A percentile compares a stretch with the other conserved stretches of the same genome.
These are phyloP conservation scores for Ophiostoma ulmi DNA, from an alignment of 2,329 filamentous ascomycete species.

Conservation along the genomic window DNA sequence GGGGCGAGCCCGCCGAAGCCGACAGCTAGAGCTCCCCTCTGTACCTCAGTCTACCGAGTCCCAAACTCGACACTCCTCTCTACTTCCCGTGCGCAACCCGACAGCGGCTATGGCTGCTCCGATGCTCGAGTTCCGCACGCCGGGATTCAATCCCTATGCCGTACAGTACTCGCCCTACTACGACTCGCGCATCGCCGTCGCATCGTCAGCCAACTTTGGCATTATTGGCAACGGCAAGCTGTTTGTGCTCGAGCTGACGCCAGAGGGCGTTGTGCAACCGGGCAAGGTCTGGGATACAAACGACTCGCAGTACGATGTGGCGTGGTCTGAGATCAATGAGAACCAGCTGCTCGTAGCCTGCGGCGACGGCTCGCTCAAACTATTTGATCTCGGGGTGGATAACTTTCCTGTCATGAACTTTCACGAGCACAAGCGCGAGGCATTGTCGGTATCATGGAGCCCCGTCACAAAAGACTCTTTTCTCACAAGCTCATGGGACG, in stretches of 20 bases:
- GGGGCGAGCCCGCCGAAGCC: background rate
- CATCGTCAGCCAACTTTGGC: slow-evolving; percentile 88
- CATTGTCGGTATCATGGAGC: slow-evolving; percentile 91
- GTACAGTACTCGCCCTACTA: slow-evolving; percentile 99
- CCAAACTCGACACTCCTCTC: background rate
- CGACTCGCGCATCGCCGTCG: slow-evolving; percentile 87
- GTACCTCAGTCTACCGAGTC: background rate
- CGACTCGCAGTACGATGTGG: slow-evolving; percentile 89
- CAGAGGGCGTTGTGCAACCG: slow-evolving; percentile 68
- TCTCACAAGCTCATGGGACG: slow-evolving; percentile 90
- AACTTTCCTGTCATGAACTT: slow-evolving; percentile 88
- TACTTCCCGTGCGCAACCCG: no score
- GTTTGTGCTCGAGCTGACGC: slow-evolving; percentile 76
- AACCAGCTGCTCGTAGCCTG: slow-evolving; percentile 86
- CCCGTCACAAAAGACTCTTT: slow-evolving; percentile 87
- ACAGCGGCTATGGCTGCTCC: slow-evolving; percentile 27
- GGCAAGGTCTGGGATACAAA: slow-evolving; percentile 92
- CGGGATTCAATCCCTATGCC: slow-evolving; percentile 91
- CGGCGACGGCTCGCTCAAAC: slow-evolving; percentile 89
- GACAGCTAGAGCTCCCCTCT: background rate
- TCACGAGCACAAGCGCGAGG: slow-evolving; percentile 87
- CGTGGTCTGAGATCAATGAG: slow-evolving; percentile 95
- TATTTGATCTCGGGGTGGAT: slow-evolving; percentile 78
- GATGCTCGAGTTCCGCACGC: slow-evolving; percentile 92
- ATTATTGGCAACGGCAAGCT: slow-evolving; percentile 93